These are phyloP conservation scores for Aquilaria malaccensis DNA, from an alignment of 345 rosid species.

Conservation along the genomic window DNA sequence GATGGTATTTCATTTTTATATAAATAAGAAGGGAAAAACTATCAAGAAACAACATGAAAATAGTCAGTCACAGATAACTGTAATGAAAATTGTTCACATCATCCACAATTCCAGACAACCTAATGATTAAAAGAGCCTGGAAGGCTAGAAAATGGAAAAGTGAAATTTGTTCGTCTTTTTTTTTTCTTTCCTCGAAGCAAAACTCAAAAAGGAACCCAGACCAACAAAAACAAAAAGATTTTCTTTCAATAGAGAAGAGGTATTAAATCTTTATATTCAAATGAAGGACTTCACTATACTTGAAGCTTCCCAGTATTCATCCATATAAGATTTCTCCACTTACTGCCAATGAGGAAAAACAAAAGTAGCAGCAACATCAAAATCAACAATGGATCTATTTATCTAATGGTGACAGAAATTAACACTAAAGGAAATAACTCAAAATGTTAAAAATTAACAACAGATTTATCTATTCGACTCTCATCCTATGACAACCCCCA, in stretches of 20 bases:
- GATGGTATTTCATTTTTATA: no score
- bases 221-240: no score
- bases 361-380: not conserved
- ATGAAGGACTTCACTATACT: constrained; percentile 19
- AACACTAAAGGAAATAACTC: not conserved
- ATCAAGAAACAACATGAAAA: not conserved
- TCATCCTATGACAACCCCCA: no score
- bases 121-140: not conserved
- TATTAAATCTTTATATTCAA: constrained; percentile 54
- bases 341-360: constrained; percentile 10
- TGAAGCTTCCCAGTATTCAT: constrained; percentile 16
- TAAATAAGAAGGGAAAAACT: no score
- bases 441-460: not conserved
- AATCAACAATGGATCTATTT: not conserved
- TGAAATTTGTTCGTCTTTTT: no score
- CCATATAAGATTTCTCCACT: constrained; percentile 23
- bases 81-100: constrained; percentile 27
- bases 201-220: not conserved
- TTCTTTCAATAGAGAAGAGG: constrained; percentile 1
- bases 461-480: no score
- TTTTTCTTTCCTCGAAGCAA: no score
- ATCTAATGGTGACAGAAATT: not conserved
- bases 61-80: constrained; percentile 68
- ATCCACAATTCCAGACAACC: constrained; percentile 20
- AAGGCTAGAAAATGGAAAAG: no score